Base-by-base conservation (phyloP, 352 stramenopile genomes). In the Pythium brachiatum region DNA sequence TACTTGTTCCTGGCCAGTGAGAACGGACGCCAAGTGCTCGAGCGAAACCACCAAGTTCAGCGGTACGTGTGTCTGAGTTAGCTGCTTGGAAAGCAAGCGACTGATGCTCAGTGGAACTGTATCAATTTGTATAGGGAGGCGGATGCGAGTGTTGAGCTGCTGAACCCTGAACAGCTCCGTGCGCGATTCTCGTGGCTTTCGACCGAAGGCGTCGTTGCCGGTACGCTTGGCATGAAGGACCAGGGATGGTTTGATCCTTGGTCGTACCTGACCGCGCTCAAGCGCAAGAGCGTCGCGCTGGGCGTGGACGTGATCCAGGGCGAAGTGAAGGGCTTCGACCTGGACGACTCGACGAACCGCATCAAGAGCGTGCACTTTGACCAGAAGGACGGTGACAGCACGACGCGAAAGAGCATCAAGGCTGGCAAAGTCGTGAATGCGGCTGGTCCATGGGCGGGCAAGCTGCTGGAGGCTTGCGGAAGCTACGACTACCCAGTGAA, bases 201-300 rank as follows among this genome's bases (percentile, higher is more conserved):
- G 43, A 83, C 79, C 25, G 73, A 84, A 4, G 86, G 77, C 3
- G 69, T 95, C 4, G 69, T 76, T 15, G 72, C 75, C 31, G 86
- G 74, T 7, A 78, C 84, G 15, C 63, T 95, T 16, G 86, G 86
- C 9, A 62, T 89, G 21, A 79, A 87, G 41, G 60, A 92, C 50
- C 80, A 93, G 44, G 86, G 86, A 20, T 95, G 86, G 86, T 95
- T 95, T 64, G 86, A 95, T 39, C 86, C 86, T 5, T 95, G 86
- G 86, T 81, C 82, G 4, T 92, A 80, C 63, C 68, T 95, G 52
- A 76, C 66, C 11, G 83, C 83, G 13, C 82, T 94, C 62, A 92
- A 91, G 68, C 75, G 70, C 34, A 92, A 90, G 68, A 84, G 77
- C 60, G 56, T 84, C 3, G 61, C 74, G n/a, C 64, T 94, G 15